Percentiles rank a stretch among this genome's conserved stretches.
phyloP scores from a whole-genome alignment of 73 alveolate species.

The Blepharisma stoltei region DNA sequence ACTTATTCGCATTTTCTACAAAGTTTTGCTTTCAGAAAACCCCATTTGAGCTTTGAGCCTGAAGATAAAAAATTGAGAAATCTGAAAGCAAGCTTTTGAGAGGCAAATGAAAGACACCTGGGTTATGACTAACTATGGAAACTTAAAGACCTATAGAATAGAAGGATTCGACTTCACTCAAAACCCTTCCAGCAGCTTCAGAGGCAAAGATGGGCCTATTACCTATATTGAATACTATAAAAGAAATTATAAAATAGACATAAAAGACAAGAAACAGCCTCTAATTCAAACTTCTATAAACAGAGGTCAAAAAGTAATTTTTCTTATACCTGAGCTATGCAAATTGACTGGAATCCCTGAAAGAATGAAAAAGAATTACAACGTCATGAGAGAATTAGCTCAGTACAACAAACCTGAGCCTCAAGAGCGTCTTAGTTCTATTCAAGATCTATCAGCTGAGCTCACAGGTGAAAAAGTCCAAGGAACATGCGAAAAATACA shows the following conservation, averaged over 20 bases:
- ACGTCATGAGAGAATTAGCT: constrained; percentile 62
- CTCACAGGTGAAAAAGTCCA: no score
- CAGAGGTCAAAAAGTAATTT: background rate
- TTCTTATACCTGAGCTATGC: constrained; percentile 73
- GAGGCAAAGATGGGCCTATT: background rate
- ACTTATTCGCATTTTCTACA: no score
- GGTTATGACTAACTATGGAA: constrained; percentile 23
- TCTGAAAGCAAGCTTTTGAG: background rate
- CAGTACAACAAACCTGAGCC: background rate
- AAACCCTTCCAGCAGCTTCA: background rate
- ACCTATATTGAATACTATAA: constrained; percentile 9
- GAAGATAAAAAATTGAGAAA: no score
- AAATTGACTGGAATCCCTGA: constrained; percentile 79
- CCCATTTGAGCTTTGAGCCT: no score
- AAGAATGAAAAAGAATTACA: constrained; percentile 65
- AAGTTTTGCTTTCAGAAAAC: no score
- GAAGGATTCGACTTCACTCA: background rate
- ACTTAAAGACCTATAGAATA: background rate
- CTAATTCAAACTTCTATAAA: background rate
- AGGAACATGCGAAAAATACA: no score
- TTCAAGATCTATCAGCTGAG: no score
- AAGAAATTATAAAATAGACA: background rate
- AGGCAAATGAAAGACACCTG: background rate
- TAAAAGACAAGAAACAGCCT: background rate
- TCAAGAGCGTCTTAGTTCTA: background rate